Evolutionary conservation across 352 stramenopile genomes (phyloP).

Genomic region (Phytophthora sojae): DNA sequence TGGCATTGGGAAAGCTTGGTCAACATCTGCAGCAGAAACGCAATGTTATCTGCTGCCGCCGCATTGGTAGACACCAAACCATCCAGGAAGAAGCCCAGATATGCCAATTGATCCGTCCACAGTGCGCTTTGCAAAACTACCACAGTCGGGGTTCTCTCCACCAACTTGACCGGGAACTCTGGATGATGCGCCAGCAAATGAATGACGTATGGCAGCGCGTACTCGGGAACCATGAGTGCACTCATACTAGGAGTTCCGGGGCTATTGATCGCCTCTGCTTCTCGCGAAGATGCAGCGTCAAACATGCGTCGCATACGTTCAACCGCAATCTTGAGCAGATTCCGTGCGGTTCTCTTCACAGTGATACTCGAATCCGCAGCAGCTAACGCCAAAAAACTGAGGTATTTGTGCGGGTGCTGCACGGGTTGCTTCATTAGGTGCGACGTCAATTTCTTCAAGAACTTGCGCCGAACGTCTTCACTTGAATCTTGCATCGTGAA

Average conservation of each 20-base stretch:
- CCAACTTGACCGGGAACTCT: slow-evolving; percentile 59
- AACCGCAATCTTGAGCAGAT: slow-evolving; percentile 60
- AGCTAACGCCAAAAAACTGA: slow-evolving; percentile 77
- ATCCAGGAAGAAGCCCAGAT: slow-evolving; percentile 80
- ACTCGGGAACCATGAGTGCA: slow-evolving; percentile 87
- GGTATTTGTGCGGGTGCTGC: slow-evolving; percentile 80
- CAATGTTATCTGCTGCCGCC: slow-evolving; percentile 80
- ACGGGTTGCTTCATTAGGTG: slow-evolving; percentile 73
- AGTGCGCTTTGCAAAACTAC: slow-evolving; percentile 41
- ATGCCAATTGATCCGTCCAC: slow-evolving; percentile 70
- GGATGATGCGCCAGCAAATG: slow-evolving; percentile 86
- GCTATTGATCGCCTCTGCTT: slow-evolving; percentile 23
- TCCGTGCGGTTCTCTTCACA: slow-evolving; percentile 67
- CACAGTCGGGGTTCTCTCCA: slow-evolving; percentile 37
- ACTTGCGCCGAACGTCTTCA: slow-evolving; percentile 72
- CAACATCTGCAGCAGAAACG: slow-evolving; percentile 86
- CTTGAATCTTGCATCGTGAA: slow-evolving; percentile 80
- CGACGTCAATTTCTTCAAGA: slow-evolving; percentile 80
- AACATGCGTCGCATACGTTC: slow-evolving; percentile 84
- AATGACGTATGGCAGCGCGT: slow-evolving; percentile 81
- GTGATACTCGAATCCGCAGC: slow-evolving; percentile 55
- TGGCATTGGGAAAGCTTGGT: slow-evolving; percentile 79
- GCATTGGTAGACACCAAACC: slow-evolving; percentile 63
- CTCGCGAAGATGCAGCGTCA: slow-evolving; percentile 51
- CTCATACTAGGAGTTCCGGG: slow-evolving; percentile 16